Conservation (phyloP, 106 monocot species). For the Phalaenopsis aphrodite region DNA sequence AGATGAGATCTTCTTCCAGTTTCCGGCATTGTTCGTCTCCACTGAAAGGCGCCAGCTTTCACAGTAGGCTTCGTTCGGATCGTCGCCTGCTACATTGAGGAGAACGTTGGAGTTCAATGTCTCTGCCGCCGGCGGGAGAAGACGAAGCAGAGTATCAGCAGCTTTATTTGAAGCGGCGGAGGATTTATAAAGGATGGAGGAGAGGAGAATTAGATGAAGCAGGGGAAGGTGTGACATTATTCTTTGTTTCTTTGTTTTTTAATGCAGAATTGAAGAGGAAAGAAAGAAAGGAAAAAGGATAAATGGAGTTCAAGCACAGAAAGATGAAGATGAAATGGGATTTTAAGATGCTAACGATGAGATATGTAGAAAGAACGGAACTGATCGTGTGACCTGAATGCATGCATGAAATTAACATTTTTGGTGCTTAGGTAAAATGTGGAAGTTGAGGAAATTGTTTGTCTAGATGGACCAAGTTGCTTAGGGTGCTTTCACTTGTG, state of each 20-base stretch:
- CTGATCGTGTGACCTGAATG: background rate
- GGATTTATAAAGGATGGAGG: background rate
- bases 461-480: too few relatives aligned
- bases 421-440: background rate
- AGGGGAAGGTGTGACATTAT: background rate
- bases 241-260: background rate
- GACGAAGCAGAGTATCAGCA: background rate
- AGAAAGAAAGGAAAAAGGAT: background rate
- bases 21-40: conserved; percentile 33
- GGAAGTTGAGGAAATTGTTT: background rate
- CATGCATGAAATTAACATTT: background rate
- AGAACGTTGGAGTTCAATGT: background rate
- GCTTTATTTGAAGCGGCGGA: background rate
- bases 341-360: background rate
- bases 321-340: background rate
- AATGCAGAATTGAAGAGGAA: too few relatives aligned
- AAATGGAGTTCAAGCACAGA: background rate
- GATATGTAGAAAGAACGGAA: background rate
- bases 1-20: conserved; percentile 17
- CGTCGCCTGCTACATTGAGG: background rate
- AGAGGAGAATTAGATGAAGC: background rate
- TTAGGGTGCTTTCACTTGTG: too few relatives aligned
- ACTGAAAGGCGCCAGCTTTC: conserved; percentile 36
- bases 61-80: conserved; percentile 13
- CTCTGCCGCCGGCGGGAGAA: background rate